Base-by-base conservation (phyloP, 768 basidiomycete species). In the Hysterangium stoloniferum region DNA sequence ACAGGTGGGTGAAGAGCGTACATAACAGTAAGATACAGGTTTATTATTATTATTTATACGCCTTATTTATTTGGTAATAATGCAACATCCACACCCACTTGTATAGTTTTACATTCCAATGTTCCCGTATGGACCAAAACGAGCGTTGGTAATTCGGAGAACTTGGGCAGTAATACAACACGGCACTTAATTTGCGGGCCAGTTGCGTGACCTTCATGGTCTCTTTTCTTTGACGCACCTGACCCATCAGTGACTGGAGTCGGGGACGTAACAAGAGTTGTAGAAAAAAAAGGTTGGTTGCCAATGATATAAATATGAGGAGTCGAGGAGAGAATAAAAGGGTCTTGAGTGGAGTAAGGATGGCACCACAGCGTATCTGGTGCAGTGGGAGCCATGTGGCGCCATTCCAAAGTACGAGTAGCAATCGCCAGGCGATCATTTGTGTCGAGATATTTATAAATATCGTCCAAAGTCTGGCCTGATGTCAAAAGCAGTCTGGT, bases 311-410 rank as follows among this genome's bases (percentile, higher is more conserved):
- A 98, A 25, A 98, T 66, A 61, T 96, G 81, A 13, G 96, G 96
- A 7, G 90, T 84, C 61, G 83, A 76, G n/a, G 69, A 59, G 28
- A 99, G 74, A 50, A 96, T 73, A 68, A 99, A 99, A 0, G 96
- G 96, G 62, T 99, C 96, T 15, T 72, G 69, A 25, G 78, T 73
- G 44, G 86, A 79, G 69, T 86, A 98, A 15, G 96, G 96, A 64
- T 97, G 94, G 59, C 96, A 97, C 93, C 93, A 97, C 3, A 99
- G 75, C 1, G 96, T 99, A 66, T 99, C 96, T 24, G 96, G 96
- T 22, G 95, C 95, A 6, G 96, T 98, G 3, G 96, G 96, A n/a
- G 96, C 93, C 64, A 96, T 80, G 68, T 98, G 95, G 52, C 93
- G 73, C 96, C 95, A 99, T 58, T 74, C 78, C 29, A 99, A 72